Base-by-base conservation (phyloP, 768 basidiomycete genomes). In the Terana coerulea region DNA sequence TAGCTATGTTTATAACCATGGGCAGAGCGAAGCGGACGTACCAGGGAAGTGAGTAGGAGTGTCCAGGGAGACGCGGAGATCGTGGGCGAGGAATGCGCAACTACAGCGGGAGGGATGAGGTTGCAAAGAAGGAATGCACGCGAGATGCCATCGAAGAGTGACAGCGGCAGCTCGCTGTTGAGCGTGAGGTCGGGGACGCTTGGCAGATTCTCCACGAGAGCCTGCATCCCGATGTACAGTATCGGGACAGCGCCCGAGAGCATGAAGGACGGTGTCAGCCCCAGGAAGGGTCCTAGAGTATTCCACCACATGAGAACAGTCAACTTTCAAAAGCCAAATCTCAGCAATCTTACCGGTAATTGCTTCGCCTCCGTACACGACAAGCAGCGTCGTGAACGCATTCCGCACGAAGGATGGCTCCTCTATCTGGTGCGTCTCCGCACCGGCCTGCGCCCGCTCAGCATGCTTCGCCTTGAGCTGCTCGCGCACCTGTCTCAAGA, bases 311-410 rank as follows among this genome's bases (percentile, higher is more conserved):
- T 15, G 11, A 17, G 15, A 15, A 29, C 10, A n/a, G 11, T 30
- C 5, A 5, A 29, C 26, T 17, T n/a, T 29, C 28, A n/a, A 19
- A 17, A 15, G 21, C n/a, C n/a, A n/a, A 12, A 40, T 19, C 11
- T 2, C 31, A 24, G 9, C 5, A 24, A 50, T 67, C 79, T 49
- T 60, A 87, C 88, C 78, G 48, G 75, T 74, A 42, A 88, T 69
- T 2, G 80, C 81, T 66, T 91, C 86, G n/a, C 89, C 89, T 8
- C 88, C 88, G 60, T 82, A 90, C 1, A 90, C 87, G 25, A 91
- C 81, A 12, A 80, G 67, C 28, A 87, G 68, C 2, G 82, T 82
- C 0, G 84, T 75, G 4, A 75, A 64, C 15, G 77, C 63, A 57
- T 79, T 80, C 59, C 81, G 78, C 30, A 75, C 72, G 54, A 86